phyloP scores from a whole-genome alignment of 768 basidiomycete genomes.

The Phylloporus arenicola region DNA sequence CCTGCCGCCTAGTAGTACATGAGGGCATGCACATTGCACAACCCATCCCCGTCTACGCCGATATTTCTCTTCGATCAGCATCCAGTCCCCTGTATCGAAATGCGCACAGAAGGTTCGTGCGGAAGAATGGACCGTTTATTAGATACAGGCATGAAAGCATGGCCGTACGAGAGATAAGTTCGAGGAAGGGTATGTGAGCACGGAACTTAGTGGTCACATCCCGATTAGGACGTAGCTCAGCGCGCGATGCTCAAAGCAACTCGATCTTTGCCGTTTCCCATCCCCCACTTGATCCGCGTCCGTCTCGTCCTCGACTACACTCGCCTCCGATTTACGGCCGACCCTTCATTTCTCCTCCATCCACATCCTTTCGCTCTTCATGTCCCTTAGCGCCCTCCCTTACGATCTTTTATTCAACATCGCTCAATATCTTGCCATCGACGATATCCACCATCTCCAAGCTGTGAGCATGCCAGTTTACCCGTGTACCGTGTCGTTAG shows the following conservation, averaged over 20 bases:
- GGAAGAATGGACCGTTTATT: no score
- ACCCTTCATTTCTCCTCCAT: background rate
- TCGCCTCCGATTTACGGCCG: slow-evolving; percentile 4
- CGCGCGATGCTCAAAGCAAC: slow-evolving; percentile 4
- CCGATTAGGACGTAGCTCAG: slow-evolving; percentile 12
- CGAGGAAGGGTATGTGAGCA: no score
- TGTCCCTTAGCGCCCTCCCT: slow-evolving; percentile 45
- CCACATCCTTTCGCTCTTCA: background rate
- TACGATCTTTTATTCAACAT: slow-evolving; percentile 71
- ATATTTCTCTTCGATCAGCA: no score
- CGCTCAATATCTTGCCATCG: slow-evolving; percentile 53
- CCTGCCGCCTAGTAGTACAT: no score
- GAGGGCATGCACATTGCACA: no score
- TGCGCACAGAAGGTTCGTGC: no score
- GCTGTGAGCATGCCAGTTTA: slow-evolving; percentile 39
- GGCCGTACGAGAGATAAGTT: no score
- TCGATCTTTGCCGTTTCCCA: slow-evolving; percentile 7
- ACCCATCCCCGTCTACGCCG: no score
- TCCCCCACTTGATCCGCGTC: slow-evolving; percentile 14
- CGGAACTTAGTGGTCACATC: no score
- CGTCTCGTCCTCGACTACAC: background rate
- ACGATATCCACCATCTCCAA: slow-evolving; percentile 57
- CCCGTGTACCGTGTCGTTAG: background rate
- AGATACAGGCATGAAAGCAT: no score
- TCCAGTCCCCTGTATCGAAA: no score